These are phyloP conservation scores for Talaromyces stipitatus DNA, from an alignment of 495 filamentous ascomycete species.

Conservation along the genomic window DNA sequence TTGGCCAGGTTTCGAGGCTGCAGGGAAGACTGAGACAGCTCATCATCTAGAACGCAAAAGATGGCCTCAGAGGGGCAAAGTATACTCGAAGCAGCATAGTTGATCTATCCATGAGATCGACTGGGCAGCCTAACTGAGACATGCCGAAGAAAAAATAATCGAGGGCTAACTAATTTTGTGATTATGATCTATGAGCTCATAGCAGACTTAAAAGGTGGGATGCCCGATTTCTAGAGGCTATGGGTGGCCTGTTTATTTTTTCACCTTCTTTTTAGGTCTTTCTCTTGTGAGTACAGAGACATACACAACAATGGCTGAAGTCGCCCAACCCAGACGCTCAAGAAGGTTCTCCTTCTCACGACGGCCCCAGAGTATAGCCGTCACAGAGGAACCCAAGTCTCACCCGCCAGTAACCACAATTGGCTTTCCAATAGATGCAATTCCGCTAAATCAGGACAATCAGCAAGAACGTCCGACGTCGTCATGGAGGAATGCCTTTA, in stretches of 20 bases:
- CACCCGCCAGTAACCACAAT: conserved; percentile 1
- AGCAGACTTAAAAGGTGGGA: background rate
- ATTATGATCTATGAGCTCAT: background rate
- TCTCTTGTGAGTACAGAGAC: background rate
- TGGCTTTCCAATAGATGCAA: conserved; percentile 3
- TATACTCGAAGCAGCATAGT: background rate
- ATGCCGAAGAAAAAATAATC: background rate
- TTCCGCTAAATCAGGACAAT: background rate
- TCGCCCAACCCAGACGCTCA: background rate
- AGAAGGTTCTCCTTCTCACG: conserved; percentile 5
- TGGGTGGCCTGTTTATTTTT: background rate
- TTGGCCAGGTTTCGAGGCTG: conserved; percentile 5
- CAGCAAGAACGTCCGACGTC: background rate
- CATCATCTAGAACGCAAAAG: background rate
- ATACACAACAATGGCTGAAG: conserved; percentile 1
- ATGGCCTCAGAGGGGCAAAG: background rate
- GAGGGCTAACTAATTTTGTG: background rate
- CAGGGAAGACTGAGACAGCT: conserved; percentile 1
- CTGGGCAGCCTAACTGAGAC: background rate
- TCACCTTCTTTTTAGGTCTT: background rate
- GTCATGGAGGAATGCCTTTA: conserved; percentile 1
- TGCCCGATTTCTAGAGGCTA: background rate
- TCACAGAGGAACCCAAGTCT: background rate
- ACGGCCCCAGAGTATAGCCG: background rate
- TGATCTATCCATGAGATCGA: background rate